Evolutionary conservation across 2,329 filamentous ascomycete species (phyloP).

Genomic region (Botrytis pseudocinerea): DNA sequence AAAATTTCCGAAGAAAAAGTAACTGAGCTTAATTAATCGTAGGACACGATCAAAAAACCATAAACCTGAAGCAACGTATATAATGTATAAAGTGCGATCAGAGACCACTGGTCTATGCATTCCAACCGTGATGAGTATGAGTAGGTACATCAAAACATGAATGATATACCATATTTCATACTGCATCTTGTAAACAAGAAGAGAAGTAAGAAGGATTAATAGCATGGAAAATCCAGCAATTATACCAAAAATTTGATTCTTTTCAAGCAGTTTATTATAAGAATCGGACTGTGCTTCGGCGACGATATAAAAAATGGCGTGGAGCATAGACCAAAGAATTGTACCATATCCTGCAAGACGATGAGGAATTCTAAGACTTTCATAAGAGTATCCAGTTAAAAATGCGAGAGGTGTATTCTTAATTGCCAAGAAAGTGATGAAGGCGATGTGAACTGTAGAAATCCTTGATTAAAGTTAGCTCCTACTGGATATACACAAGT

Average conservation of each 20-base stretch:
- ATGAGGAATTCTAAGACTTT: conserved; percentile 59
- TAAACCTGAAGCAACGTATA: conserved; percentile 47
- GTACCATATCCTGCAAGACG: conserved; percentile 54
- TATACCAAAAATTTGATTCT: conserved; percentile 45
- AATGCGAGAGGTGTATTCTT: conserved; percentile 60
- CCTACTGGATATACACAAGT: background rate
- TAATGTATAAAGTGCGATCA: conserved; percentile 46
- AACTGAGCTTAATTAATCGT: conserved; percentile 47
- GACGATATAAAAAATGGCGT: conserved; percentile 41
- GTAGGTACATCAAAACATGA: conserved; percentile 52
- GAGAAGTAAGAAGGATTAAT: conserved; percentile 22
- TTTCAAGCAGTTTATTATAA: conserved; percentile 36
- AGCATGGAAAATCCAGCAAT: conserved; percentile 50
- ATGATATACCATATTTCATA: conserved; percentile 59
- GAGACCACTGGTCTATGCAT: conserved; percentile 53
- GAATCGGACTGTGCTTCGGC: conserved; percentile 43
- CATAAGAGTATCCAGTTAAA: conserved; percentile 57
- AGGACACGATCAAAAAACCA: conserved; percentile 55
- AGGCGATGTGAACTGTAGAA: conserved; percentile 49
- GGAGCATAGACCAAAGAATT: conserved; percentile 49
- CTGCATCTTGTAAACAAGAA: conserved; percentile 43
- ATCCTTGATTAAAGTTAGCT: conserved; percentile 43
- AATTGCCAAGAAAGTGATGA: conserved; percentile 56
- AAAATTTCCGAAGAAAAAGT: conserved; percentile 52
- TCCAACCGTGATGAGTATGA: conserved; percentile 50